Evolutionary conservation across 2,329 filamentous ascomycete genomes (phyloP), one percentile per base, ranked within the genome.

Genomic region (Fusarium sp.): DNA sequence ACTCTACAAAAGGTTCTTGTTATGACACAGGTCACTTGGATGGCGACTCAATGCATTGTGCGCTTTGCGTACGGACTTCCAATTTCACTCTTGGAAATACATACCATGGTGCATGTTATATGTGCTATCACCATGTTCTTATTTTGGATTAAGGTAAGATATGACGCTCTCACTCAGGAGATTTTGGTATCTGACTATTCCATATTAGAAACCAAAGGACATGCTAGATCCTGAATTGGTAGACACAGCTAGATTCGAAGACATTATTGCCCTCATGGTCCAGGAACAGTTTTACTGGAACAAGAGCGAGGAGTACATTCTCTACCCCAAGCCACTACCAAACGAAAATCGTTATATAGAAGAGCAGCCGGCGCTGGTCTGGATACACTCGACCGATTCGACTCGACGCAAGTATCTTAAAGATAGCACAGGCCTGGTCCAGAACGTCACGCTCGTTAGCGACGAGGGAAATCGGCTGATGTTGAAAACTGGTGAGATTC

Each of bases 81-180:
- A 18, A 37, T 37, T 1, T 37, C 34, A 6, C 34, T 37, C 1
- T n/a, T 37, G 34, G 34, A 37, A 2, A 37, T 37, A 11, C 34
- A 37, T 6, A 37, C 34, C 11, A 37, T 37, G 34, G 34, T 37
- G 0, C 34, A 37, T n/a, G 34, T 37, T 6, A 37, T 37, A n/a
- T 37, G 34, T n/a, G 34, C 34, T 7, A 37, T 37, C 9, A 37
- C 34, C 2, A 37, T 37, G 34, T 37, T 37, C 0, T 1, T 37
- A 2, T 37, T 37, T 2, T 37, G 34, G 34, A 37, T 37, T 0
- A 37, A 37, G 34, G 34, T n/a, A n/a, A n/a, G 32, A 1, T 34
- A 3, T 10, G 1, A 6, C 16, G 7, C 7, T 34, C 7, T 34
- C 9, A 1, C 0, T 0, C 10, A 18, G 2, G 4, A 34, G 7